A percentile compares a stretch with the other conserved stretches of the same genome.
These are phyloP conservation scores for Coniochaeta sp. DNA, from an alignment of 2,329 filamentous ascomycete genomes.

Conservation along the genomic window DNA sequence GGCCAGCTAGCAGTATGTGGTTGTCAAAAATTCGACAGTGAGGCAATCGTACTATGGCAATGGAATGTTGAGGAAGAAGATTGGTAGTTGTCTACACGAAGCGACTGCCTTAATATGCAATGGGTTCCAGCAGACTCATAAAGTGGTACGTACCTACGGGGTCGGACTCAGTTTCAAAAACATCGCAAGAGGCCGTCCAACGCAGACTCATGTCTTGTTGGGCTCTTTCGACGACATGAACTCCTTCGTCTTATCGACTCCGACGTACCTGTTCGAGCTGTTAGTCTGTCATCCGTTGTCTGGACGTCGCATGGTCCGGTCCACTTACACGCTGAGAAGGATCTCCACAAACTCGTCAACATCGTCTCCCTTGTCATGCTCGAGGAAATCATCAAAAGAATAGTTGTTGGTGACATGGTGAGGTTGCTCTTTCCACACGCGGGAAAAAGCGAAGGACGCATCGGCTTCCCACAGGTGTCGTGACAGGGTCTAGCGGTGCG, in stretches of 20 bases:
- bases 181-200: too few species aligned
- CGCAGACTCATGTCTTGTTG: not conserved
- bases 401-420: slow-evolving; percentile 21
- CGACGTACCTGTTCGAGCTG: slow-evolving; percentile 14
- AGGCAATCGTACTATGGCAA: too few species aligned
- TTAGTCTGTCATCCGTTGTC: slow-evolving; percentile 7
- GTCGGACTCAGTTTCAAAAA: too few species aligned
- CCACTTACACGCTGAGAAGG: slow-evolving; percentile 15
- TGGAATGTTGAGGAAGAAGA: too few species aligned
- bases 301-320: not conserved
- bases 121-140: too few species aligned
- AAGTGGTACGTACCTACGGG: too few species aligned
- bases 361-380: slow-evolving; percentile 17
- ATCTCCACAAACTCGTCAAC: slow-evolving; percentile 23
- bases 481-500: slow-evolving; percentile 23
- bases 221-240: slow-evolving; percentile 9
- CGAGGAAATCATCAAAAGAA: slow-evolving; percentile 17
- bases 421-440: slow-evolving; percentile 17
- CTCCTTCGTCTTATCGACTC: slow-evolving; percentile 16
- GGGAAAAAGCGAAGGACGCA: slow-evolving; percentile 19
- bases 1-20: too few species aligned
- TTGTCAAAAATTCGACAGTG: too few species aligned
- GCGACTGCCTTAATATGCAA: too few species aligned
- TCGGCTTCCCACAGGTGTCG: slow-evolving; percentile 22
- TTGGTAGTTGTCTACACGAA: too few species aligned